Base-by-base conservation (phyloP, 129 eudicot genomes). In the Sambucus nigra region DNA sequence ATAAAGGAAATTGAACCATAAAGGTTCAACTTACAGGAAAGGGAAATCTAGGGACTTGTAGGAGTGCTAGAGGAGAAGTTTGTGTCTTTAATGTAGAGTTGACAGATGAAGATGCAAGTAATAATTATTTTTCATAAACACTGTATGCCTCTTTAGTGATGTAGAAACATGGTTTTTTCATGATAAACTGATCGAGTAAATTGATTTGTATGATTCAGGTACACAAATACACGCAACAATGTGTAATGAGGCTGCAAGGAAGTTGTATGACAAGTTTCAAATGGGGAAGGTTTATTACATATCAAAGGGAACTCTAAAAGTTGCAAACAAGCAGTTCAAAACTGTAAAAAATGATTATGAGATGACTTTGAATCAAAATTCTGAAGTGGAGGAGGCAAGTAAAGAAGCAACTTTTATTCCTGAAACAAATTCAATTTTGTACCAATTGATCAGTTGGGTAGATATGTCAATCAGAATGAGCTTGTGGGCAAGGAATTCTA, bases 171-270 rank as follows among this genome's bases (percentile, higher is more conserved):
- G 10, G 0, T 40, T 24, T 25, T 18, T 8, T 32, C 5, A 1
- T 57, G 19, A 25, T 15, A 20, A 20, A 46, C 25, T 16, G 24
- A 3, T 17, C 16, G 41, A 24, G 3, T 1, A 0, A 24, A 17
- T 21, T 38, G 25, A 20, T 56, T 33, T 14, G 12, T 33, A 19
- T 59, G 17, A 7, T 58, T 38, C 69, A 91, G 98, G 99, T 61
- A 91, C 99, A 40, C 87, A 91, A 82, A 91, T 91, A 46, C 99
- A 86, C 70, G 99, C 99, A 48, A 91, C 99, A 2, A 82, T 86
- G 94, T 91, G 86, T 48, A 77, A 80, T 53, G 95, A 73, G 48
- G 79, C 99, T 52, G 99, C 99, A 67, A 78, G 23, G 55, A 86
- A 86, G 84, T 91, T 91, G 60, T 86, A 52, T 44, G 95, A 91